Percentiles rank a stretch among this genome's conserved stretches.
phyloP scores from a whole-genome alignment of 2,329 filamentous ascomycete genomes.

The Ceratocystis smalleyi region DNA sequence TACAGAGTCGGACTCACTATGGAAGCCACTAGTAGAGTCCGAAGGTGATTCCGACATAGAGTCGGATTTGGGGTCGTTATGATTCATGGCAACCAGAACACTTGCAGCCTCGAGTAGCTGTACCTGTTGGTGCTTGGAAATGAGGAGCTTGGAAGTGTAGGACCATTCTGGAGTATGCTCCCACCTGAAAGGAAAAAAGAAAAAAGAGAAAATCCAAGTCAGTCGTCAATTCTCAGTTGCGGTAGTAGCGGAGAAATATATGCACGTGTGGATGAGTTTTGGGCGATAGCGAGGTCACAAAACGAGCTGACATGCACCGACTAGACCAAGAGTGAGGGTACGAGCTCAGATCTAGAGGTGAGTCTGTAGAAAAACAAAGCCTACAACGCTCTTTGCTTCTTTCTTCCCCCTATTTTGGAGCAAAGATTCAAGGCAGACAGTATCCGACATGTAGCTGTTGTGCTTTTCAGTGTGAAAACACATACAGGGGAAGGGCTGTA shows the following conservation, averaged over 20 bases:
- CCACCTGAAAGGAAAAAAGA: constrained; percentile 52
- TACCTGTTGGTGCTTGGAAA: constrained; percentile 98
- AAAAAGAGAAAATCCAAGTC: constrained; percentile 26
- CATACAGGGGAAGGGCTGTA: not conserved
- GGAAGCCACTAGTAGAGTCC: constrained; percentile 49
- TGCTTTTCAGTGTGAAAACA: not conserved
- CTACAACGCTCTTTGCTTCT: not conserved
- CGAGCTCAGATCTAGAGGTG: not conserved
- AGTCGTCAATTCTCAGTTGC: constrained; percentile 24
- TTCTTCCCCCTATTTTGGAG: not conserved
- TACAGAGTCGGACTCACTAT: constrained; percentile 66
- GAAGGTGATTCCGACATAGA: constrained; percentile 45
- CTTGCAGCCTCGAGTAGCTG: constrained; percentile 92
- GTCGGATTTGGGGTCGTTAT: constrained; percentile 25
- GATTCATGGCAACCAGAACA: constrained; percentile 86
- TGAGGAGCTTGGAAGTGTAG: constrained; percentile 88
- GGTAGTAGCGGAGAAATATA: not conserved
- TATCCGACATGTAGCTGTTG: constrained; percentile 1
- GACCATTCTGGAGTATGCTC: constrained; percentile 98
- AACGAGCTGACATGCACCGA: not conserved
- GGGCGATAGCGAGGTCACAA: not conserved
- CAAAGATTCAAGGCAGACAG: not conserved
- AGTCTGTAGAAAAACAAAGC: not conserved
- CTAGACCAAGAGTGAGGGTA: not conserved
- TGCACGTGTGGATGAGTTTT: not conserved